Evolutionary conservation across 2,329 filamentous ascomycete genomes (phyloP).

Genomic region (Metarhizium brunneum): DNA sequence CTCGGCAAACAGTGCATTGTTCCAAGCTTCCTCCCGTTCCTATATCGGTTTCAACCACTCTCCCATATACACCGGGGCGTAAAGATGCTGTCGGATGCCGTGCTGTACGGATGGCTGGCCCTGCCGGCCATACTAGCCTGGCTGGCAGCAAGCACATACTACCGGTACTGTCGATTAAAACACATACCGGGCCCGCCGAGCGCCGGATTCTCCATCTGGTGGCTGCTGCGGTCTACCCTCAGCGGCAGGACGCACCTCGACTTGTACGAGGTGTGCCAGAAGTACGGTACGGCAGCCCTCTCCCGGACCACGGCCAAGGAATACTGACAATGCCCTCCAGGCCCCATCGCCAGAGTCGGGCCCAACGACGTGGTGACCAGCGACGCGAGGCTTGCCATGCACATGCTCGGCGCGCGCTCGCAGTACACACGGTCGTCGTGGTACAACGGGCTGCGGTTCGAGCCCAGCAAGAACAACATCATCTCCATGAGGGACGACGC

Average conservation of each 20-base stretch:
- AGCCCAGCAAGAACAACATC: constrained; percentile 39
- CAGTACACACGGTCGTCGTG: constrained; percentile 27
- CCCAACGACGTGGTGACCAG: constrained; percentile 38
- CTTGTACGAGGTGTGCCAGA: constrained; percentile 24
- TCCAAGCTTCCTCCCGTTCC: background rate
- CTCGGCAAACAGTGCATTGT: too few relatives aligned
- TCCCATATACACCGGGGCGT: background rate
- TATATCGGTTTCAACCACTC: background rate
- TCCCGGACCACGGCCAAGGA: background rate
- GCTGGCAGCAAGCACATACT: constrained; percentile 3
- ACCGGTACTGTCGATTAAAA: constrained; percentile 26
- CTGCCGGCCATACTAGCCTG: constrained; percentile 7
- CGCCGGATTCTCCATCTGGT: constrained; percentile 30
- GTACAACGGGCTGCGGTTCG: constrained; percentile 40
- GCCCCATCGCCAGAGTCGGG: constrained; percentile 21
- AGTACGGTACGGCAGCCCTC: constrained; percentile 21
- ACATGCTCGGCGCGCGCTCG: constrained; percentile 28
- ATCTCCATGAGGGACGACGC: constrained; percentile 39
- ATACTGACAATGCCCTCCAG: constrained; percentile 7
- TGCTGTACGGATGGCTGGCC: constrained; percentile 1
- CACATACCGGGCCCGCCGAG: constrained; percentile 29
- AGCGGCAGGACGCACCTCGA: constrained; percentile 25
- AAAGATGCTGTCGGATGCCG: background rate
- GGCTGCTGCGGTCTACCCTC: constrained; percentile 23
- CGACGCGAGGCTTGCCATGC: constrained; percentile 33